Conservation (phyloP, 257 asterid species). For the Solanum corneliomulleri region DNA sequence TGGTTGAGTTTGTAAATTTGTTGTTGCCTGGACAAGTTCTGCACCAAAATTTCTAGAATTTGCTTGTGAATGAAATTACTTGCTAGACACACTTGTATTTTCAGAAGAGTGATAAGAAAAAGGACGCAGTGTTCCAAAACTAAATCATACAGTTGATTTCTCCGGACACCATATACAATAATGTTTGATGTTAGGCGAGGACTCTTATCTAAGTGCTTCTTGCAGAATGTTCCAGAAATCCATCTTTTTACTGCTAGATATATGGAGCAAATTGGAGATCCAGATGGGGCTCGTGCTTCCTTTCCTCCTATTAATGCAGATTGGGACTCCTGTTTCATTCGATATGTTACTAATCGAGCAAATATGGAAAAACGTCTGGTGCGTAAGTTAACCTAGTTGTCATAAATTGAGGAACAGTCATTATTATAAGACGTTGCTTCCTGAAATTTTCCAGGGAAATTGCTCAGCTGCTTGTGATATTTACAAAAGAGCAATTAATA, state of each 20-base stretch:
- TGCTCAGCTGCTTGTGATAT: slow-evolving; percentile 48
- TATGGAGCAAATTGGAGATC: slow-evolving; percentile 76
- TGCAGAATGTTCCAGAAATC: slow-evolving; percentile 65
- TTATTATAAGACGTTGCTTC: slow-evolving; percentile 1
- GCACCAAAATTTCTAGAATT: not conserved
- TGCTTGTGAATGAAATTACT: not conserved
- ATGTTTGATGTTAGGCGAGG: not conserved
- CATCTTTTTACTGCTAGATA: slow-evolving; percentile 71
- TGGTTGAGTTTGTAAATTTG: not conserved
- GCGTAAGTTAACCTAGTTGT: slow-evolving; percentile 15
- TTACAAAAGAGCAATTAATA: slow-evolving; percentile 50
- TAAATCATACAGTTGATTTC: not conserved
- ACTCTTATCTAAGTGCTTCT: slow-evolving; percentile 1
- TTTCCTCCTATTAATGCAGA: slow-evolving; percentile 29
- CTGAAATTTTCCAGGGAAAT: slow-evolving; percentile 60
- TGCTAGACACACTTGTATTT: not conserved
- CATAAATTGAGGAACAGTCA: not conserved
- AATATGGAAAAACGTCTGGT: slow-evolving; percentile 89
- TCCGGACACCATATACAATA: not conserved
- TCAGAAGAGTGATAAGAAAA: not conserved
- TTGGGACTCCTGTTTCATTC: slow-evolving; percentile 44
- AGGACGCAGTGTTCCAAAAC: not conserved
- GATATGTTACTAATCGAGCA: slow-evolving; percentile 42
- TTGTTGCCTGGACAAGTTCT: not conserved
- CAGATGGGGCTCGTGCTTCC: slow-evolving; percentile 55